Percentiles rank a stretch among this genome's conserved stretches.
Evolutionary conservation across 768 basidiomycete species (phyloP).

Genomic region (Grammothele lineata): DNA sequence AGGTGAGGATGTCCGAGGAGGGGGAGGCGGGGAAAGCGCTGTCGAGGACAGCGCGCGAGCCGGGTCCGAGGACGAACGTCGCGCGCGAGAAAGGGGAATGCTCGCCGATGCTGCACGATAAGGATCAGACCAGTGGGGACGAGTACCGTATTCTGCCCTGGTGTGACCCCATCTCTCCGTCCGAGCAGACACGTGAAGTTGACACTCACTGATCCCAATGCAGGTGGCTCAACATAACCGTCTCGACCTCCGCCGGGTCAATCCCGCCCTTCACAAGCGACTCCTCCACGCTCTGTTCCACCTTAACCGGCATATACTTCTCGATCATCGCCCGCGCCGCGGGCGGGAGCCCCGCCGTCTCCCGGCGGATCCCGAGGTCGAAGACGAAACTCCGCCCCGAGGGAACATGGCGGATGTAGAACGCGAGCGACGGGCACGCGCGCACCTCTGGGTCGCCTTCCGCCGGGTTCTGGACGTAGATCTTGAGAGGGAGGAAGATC

Average conservation of each 20-base stretch:
- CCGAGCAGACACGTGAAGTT: too few relatives aligned
- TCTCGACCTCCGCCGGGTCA: constrained; percentile 38
- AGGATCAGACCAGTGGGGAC: not conserved
- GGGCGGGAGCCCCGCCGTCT: constrained; percentile 41
- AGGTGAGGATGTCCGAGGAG: constrained; percentile 21
- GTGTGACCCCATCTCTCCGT: too few relatives aligned
- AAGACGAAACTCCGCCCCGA: constrained; percentile 38
- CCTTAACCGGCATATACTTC: constrained; percentile 1
- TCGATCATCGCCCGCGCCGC: constrained; percentile 27
- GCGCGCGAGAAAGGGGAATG: constrained; percentile 40
- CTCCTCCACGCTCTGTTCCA: constrained; percentile 34
- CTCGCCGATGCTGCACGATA: constrained; percentile 34
- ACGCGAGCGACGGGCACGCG: constrained; percentile 44
- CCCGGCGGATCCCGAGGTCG: constrained; percentile 51
- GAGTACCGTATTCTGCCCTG: accelerated
- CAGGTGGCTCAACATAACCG: constrained; percentile 46
- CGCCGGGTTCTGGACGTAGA: constrained; percentile 33
- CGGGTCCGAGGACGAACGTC: constrained; percentile 46
- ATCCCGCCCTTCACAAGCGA: constrained; percentile 47
- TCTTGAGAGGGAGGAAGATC: constrained; percentile 34
- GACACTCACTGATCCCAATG: constrained; percentile 42
- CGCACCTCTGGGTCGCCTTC: constrained; percentile 26
- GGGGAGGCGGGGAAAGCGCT: constrained; percentile 41
- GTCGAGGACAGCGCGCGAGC: constrained; percentile 30
- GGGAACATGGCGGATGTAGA: constrained; percentile 45